A percentile compares a stretch with the other conserved stretches of the same genome.
Evolutionary conservation across 2,329 filamentous ascomycete species (phyloP).

Genomic region (Calycina herbarum): DNA sequence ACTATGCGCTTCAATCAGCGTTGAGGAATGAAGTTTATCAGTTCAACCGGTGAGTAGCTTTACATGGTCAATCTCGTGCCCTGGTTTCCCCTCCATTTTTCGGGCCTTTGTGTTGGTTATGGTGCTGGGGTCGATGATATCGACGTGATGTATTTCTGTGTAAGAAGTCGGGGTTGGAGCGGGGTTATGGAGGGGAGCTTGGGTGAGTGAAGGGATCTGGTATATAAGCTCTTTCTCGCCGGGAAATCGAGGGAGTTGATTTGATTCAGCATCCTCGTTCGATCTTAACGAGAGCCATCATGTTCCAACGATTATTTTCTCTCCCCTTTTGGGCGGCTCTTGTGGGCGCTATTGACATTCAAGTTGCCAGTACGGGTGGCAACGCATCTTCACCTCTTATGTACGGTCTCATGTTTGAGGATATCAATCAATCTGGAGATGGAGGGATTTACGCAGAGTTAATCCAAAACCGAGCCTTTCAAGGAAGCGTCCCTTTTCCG

Average conservation of each 20-base stretch:
- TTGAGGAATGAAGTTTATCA: background rate
- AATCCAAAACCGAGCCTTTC: conserved; percentile 70
- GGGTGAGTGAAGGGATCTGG: background rate
- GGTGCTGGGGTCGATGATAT: background rate
- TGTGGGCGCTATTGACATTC: conserved; percentile 30
- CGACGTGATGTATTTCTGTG: background rate
- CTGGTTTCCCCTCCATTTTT: background rate
- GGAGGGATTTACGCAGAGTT: conserved; percentile 61
- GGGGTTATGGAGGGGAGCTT: background rate
- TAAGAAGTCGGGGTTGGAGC: background rate
- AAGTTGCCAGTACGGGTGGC: conserved; percentile 31
- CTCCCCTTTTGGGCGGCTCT: conserved; percentile 19
- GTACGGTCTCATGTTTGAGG: conserved; percentile 38
- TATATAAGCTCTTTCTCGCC: background rate
- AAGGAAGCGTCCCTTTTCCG: conserved; percentile 47
- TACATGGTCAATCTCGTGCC: background rate
- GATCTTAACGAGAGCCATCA: background rate
- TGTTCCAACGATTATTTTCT: conserved; percentile 7
- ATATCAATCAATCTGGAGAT: conserved; percentile 37
- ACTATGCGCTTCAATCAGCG: conserved; percentile 8
- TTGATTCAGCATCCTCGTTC: background rate
- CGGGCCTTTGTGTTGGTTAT: background rate
- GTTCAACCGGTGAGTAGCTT: background rate
- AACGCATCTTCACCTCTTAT: conserved; percentile 32
- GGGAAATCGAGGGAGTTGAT: background rate